Percentiles rank a stretch among this genome's conserved stretches.
Evolutionary conservation across 495 filamentous ascomycete species (phyloP).

Genomic region (Neohortaea acidophila): DNA sequence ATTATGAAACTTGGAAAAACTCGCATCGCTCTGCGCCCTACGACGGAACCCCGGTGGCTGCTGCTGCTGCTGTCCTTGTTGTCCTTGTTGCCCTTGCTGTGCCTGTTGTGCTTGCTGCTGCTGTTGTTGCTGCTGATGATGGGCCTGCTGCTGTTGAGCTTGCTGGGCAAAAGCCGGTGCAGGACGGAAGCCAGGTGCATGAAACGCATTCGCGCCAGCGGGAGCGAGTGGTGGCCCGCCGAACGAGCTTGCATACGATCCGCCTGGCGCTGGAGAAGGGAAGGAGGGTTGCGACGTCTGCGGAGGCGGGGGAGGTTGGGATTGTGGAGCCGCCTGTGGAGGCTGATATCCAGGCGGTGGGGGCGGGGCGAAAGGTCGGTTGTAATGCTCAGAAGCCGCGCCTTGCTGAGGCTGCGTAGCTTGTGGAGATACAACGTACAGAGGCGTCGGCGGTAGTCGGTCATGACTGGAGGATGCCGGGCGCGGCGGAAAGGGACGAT

Average conservation of each 20-base stretch:
- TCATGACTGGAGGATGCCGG: constrained; percentile 1
- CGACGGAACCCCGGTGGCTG: neutral
- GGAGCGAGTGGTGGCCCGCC: constrained; percentile 15
- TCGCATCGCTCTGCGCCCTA: constrained; percentile 1
- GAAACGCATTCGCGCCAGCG: constrained; percentile 4
- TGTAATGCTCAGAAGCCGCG: constrained; percentile 1
- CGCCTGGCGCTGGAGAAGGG: neutral
- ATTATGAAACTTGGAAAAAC: neutral
- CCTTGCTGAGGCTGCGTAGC: neutral
- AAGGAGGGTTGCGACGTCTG: neutral
- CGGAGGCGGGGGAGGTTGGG: neutral
- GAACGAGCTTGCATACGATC: constrained; percentile 4
- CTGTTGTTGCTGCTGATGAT: neutral
- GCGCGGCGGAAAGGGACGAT: neutral
- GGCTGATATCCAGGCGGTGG: neutral
- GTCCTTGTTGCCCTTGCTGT: constrained; percentile 1
- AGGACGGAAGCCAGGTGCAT: constrained; percentile 3
- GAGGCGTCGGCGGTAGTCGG: neutral
- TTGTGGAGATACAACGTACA: constrained; percentile 3
- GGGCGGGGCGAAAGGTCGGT: neutral
- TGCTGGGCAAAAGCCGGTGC: constrained; percentile 17
- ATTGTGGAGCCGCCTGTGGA: neutral
- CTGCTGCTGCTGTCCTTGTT: neutral
- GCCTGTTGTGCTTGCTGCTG: neutral
- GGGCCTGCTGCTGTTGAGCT: constrained; percentile 2